Base-by-base conservation (phyloP, 352 stramenopile species). In the Lagenidium giganteum region DNA sequence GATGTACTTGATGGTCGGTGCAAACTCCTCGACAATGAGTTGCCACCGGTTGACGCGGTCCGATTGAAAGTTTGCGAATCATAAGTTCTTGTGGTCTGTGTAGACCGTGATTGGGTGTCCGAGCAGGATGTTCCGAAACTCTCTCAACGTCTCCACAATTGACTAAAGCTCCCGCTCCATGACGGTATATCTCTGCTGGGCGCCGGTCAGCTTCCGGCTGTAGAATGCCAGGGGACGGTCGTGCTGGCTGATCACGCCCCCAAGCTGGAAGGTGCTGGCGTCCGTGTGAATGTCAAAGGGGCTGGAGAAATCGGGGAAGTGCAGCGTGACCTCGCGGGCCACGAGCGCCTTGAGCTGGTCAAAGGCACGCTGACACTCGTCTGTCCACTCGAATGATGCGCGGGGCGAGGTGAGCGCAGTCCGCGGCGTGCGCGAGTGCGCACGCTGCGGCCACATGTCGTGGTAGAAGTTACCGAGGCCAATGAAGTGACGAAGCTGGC, bases 141-240 rank as follows among this genome's bases (percentile, higher is more conserved):
- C 59, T 24, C 41, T 37, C 9, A 79, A 46, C 12, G 47, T 46
- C 20, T 64, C 44, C 14, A 60, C 45, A 27, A 74, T 67, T 16
- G 42, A 57, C 3, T 76, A 35, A 4, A 76, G 27, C 32, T 74
- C 63, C 22, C 61, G 57, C 28, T 76, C 55, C 34, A 49, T 60
- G 8, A 49, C 61, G 8, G 56, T 43, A 29, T 73, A 76, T n/a
- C n/a, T n/a, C n/a, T n/a, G n/a, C n/a, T n/a, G n/a, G n/a, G n/a
- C 63, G 57, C 18, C 17, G 46, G 39, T 22, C 17, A 25, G 47
- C 33, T 68, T 67, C 2, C 42, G 20, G 6, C 43, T 61, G 28
- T 61, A 48, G 66, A 56, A 37, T 42, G 47, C 33, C 16, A 48
- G 8, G 39, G 49, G 30, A 16, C 13, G 13, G 9, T 16, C 33